phyloP scores from a whole-genome alignment of 345 rosid genomes.

The Carallia brachiata region DNA sequence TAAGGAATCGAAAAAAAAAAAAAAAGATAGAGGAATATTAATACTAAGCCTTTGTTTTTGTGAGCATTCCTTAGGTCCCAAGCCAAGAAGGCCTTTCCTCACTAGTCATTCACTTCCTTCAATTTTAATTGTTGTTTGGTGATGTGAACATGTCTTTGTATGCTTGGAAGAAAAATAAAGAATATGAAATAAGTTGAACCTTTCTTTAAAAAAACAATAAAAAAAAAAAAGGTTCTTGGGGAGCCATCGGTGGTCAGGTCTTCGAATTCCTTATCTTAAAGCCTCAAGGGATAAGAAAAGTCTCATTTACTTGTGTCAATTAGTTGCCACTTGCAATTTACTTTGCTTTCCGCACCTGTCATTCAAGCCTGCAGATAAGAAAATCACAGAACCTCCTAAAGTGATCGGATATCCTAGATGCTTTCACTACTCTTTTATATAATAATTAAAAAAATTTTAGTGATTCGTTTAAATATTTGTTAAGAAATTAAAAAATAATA shows the following conservation, averaged over 20 bases:
- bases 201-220: too few species aligned
- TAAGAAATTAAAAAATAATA: too few species aligned
- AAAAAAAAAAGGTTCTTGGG: background rate
- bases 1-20: background rate
- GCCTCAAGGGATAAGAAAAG: constrained; percentile 7
- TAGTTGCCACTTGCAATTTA: constrained; percentile 8
- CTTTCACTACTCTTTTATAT: background rate
- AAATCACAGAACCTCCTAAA: constrained; percentile 14
- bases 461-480: too few species aligned
- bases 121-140: background rate
- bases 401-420: constrained; percentile 17
- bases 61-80: constrained; percentile 28
- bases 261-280: constrained; percentile 21
- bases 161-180: constrained; percentile 31
- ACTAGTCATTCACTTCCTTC: constrained; percentile 7
- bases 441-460: too few species aligned
- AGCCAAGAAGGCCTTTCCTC: constrained; percentile 13
- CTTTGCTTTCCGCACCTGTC: constrained; percentile 16
- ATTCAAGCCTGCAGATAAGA: constrained; percentile 2
- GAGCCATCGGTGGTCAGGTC: constrained; percentile 15
- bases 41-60: background rate
- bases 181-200: constrained; percentile 22
- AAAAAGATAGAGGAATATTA: background rate
- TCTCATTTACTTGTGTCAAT: background rate
- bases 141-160: constrained; percentile 33